phyloP scores from a whole-genome alignment of 768 basidiomycete genomes.

The Podaxis sp. region DNA sequence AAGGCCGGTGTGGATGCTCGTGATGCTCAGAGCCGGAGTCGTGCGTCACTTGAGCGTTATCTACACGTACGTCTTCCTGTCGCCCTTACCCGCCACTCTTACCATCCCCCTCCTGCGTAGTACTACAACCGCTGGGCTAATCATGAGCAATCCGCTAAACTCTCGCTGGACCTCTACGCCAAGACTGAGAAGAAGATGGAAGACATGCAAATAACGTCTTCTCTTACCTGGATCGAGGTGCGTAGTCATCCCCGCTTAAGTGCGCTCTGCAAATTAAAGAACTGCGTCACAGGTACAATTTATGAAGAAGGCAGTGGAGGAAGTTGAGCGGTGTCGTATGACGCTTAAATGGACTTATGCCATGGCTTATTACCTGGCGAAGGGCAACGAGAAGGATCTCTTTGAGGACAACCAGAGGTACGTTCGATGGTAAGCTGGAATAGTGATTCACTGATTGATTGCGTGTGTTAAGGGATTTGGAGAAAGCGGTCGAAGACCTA shows the following conservation, averaged over 20 bases:
- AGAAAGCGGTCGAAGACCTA: slow-evolving; percentile 92
- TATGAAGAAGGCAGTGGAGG: slow-evolving; percentile 97
- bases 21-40: slow-evolving; percentile 86
- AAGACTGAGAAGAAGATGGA: slow-evolving; percentile 99
- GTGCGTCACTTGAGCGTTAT: slow-evolving; percentile 92
- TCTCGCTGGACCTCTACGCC: slow-evolving; percentile 86
- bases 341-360: slow-evolving; percentile 99
- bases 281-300: slow-evolving; percentile 58
- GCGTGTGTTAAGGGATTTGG: slow-evolving; percentile 65
- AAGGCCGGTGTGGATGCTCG: slow-evolving; percentile 84
- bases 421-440: slow-evolving; percentile 17
- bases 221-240: slow-evolving; percentile 94
- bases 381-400: slow-evolving; percentile 88
- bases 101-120: slow-evolving; percentile 36
- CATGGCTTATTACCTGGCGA: slow-evolving; percentile 96
- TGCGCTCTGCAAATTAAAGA: neutral
- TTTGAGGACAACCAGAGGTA: slow-evolving; percentile 97
- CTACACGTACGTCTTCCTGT: slow-evolving; percentile 69
- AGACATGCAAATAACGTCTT: slow-evolving; percentile 93
- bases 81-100: neutral
- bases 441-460: neutral
- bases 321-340: slow-evolving; percentile 84
- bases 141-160: slow-evolving; percentile 98
- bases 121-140: slow-evolving; percentile 99
- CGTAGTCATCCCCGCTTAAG: neutral